Conservation (phyloP, 2,329 filamentous ascomycete genomes). For the Fusarium papillatum region DNA sequence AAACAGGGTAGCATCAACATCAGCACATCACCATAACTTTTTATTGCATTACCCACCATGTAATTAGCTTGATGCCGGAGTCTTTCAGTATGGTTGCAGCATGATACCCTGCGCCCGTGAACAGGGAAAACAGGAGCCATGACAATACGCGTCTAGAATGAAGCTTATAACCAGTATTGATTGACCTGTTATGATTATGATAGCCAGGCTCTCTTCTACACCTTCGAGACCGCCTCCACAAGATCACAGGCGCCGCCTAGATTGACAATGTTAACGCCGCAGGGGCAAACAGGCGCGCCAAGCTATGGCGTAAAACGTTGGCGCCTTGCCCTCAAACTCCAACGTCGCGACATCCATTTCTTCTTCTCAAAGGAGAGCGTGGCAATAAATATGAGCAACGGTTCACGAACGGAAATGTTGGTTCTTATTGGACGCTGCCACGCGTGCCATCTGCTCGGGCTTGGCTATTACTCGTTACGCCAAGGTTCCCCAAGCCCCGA, state of each 20-base stretch:
- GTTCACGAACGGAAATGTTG: not conserved
- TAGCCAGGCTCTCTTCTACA: not conserved
- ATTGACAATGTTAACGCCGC: not conserved
- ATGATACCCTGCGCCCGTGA: not conserved
- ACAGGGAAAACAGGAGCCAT: not conserved
- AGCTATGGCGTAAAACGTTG: not conserved
- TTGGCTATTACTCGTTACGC: not conserved
- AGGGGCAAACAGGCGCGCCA: not conserved
- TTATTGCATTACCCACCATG: not conserved
- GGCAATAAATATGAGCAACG: not conserved
- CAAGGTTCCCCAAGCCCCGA: not conserved
- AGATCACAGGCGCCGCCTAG: not conserved
- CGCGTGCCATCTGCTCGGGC: not conserved
- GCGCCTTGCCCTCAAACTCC: not conserved
- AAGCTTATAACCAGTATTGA: not conserved
- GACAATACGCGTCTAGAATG: not conserved
- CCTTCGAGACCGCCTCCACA: not conserved
- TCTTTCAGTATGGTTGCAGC: not conserved
- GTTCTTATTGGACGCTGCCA: not conserved
- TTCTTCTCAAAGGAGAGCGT: not conserved
- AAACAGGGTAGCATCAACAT: not conserved
- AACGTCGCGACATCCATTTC: not conserved
- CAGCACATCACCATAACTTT: not conserved
- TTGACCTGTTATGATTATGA: no score
- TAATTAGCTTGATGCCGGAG: not conserved